Base-by-base conservation (phyloP, 2,329 filamentous ascomycete species). In the Diaporthe helianthi region DNA sequence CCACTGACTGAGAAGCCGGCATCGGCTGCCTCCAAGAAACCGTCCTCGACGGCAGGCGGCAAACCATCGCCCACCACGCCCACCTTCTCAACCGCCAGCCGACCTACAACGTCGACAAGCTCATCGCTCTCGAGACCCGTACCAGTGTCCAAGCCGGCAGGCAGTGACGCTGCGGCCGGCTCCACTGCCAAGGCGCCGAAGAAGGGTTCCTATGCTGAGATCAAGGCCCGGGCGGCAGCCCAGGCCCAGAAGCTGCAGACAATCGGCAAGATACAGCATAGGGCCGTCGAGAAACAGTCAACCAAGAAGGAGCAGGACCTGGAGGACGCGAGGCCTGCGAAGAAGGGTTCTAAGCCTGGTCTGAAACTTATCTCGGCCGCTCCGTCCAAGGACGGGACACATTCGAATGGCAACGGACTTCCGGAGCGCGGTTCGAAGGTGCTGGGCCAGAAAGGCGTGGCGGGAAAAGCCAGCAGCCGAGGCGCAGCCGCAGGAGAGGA, bases 201-300 rank as follows among this genome's bases (percentile, higher is more conserved):
- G 79, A 92, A 91, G 76, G 90, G 91, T 2, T 92, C 90, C 0
- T 94, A 89, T 77, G 87, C 89, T 46, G 91, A 93, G 75, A 91
- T 93, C 70, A 85, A 94, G 80, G 90, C 90, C 67, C 86, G 90
- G 73, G 92, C 89, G 38, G 89, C 92, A 75, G 87, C 88, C 71
- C 90, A 88, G 15, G 88, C 92, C 75, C 83, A 82, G 47, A 83
- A 81, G 49, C 86, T 88, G 81, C 86, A 83, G n/a, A 86, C 86
- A 73, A 84, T 91, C 29, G 91, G 90, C 67, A 89, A 88, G 74
- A 92, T 93, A 73, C 91, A 93, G 76, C 91, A 93, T 78, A 93
- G 93, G 77, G 85, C 90, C 24, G 86, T 89, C 1, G 91, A 92
- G 73, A 91, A 89, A 75, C 79, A 85, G n/a, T 80, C 85, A 8